Evolutionary conservation across 345 rosid species (phyloP), one percentile per base, ranked within the genome.

Genomic region (Rhizophora apiculata): DNA sequence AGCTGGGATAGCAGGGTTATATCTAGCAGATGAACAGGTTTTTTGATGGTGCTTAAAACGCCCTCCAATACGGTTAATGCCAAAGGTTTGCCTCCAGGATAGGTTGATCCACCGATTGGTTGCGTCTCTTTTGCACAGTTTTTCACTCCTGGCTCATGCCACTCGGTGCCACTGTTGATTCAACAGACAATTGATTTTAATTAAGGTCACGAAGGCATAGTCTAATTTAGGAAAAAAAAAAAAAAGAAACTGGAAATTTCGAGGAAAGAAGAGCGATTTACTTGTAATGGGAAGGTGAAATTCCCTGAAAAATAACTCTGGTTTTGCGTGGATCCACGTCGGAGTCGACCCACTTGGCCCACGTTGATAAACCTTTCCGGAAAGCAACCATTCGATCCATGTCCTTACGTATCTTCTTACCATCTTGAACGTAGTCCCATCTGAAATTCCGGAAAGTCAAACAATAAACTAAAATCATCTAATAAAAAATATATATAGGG

Each of bases 341-440:
- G 5, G 90, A 64, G 81, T 93, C 91, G 19, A 89, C 92, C 98
- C 98, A 93, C 39, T 84, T 76, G 24, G 89, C 89, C 98, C 97
- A 93, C 49, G 97, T 91, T 69, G 69, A 80, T 60, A 93, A 85
- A 48, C 81, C 96, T 76, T 71, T 81, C 20, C 67, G 83, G 68
- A 89, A 89, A 20, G 96, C 97, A 62, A 37, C 85, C 93, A 91
- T 87, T 7, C 93, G 88, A 68, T 89, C 86, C 88, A 91, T 91
- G 82, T 82, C 88, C 66, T 83, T 62, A 4, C 57, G 30, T 18
- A 81, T 64, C 46, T 34, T 64, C 24, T 81, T 67, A 8, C 89
- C 95, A 65, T 74, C 87, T 79, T 76, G 77, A 62, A 89, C 65
- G 70, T 80, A 94, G 71, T 87, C 97, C 98, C 97, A 94, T 82